Evolutionary conservation across 805 yeast species (phyloP).

Genomic region (Lachancea nothofagi): DNA sequence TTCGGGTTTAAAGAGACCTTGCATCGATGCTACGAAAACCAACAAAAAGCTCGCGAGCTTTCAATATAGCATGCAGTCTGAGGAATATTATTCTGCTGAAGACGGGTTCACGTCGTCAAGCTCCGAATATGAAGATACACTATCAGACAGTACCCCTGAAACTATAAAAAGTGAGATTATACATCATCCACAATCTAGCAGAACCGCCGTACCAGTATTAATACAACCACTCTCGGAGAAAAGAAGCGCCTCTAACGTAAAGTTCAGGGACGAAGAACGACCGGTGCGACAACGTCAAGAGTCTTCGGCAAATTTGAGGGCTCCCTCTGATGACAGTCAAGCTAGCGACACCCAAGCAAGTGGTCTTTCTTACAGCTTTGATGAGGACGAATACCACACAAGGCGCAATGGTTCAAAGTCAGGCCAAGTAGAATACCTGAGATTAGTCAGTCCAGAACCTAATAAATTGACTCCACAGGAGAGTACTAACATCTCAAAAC

Average conservation of each 20-base stretch:
- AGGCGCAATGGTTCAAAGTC: background rate
- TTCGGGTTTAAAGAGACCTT: too few relatives aligned
- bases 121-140: background rate
- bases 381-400: background rate
- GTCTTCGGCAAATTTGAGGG: background rate
- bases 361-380: background rate
- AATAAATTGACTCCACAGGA: slow-evolving; percentile 17
- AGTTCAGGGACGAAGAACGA: background rate
- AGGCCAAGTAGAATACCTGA: background rate
- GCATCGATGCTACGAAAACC: background rate
- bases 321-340: background rate
- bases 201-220: background rate
- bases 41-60: background rate
- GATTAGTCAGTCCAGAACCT: slow-evolving; percentile 16
- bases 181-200: background rate
- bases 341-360: background rate
- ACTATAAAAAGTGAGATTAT: background rate
- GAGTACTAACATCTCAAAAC: background rate
- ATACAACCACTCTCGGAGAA: background rate
- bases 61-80: background rate
- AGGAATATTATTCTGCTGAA: slow-evolving; percentile 2
- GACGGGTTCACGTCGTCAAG: background rate
- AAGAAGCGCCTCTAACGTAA: background rate
- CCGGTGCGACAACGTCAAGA: background rate
- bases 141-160: background rate